phyloP scores from a whole-genome alignment of 441 rosid genomes.

The Syzygium malaccense region DNA sequence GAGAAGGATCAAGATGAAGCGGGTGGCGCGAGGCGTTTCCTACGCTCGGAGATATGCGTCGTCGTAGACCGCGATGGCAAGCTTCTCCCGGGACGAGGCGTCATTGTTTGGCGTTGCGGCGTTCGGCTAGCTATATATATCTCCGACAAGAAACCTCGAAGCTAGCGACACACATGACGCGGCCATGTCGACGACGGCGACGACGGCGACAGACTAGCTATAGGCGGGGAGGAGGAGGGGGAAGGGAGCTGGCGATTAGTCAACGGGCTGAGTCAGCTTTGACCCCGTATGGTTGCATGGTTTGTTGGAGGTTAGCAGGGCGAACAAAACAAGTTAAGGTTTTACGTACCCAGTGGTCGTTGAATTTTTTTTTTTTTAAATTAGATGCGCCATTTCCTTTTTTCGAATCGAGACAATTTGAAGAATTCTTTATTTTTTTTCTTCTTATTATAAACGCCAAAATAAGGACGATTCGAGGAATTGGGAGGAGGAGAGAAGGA shows the following conservation, averaged over 20 bases:
- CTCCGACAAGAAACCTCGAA: background rate
- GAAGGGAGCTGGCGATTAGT: no score
- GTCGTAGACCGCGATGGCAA: background rate
- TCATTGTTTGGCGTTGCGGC: background rate
- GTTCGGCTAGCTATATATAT: background rate
- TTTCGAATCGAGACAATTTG: background rate
- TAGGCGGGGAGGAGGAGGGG: no score
- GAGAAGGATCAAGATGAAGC: background rate
- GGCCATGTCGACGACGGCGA: background rate
- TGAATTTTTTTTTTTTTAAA: background rate
- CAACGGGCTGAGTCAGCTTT: no score
- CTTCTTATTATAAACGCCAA: background rate
- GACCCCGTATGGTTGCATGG: no score
- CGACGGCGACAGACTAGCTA: background rate
- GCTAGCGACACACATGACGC: background rate
- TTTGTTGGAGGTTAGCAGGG: background rate
- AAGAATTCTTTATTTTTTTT: background rate
- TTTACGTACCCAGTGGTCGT: background rate
- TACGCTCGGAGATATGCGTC: background rate
- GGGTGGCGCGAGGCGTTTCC: background rate
- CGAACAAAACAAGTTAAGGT: background rate
- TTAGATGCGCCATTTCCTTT: background rate
- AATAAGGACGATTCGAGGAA: background rate
- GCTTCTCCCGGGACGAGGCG: background rate
- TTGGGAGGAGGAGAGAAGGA: background rate